Evolutionary conservation across 441 rosid genomes (phyloP).

Genomic region (Sinapis alba): DNA sequence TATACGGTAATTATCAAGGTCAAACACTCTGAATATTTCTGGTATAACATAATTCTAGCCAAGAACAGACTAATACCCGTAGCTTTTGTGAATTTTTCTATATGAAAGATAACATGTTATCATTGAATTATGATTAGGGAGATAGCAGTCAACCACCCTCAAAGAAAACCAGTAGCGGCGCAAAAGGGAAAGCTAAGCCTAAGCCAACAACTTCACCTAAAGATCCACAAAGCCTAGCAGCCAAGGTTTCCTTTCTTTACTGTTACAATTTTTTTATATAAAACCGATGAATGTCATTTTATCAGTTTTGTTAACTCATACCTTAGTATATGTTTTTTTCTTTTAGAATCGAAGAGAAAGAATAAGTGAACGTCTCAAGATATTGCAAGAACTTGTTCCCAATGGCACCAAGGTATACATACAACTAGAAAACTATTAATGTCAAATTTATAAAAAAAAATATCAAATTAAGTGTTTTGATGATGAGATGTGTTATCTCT

Average conservation of each 20-base stretch:
- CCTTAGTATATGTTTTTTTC: constrained; percentile 8
- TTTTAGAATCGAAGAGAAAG: constrained; percentile 79
- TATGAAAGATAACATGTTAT: background rate
- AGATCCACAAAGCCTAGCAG: constrained; percentile 93
- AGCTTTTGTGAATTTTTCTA: background rate
- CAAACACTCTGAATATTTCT: background rate
- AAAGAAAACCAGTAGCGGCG: constrained; percentile 61
- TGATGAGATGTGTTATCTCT: background rate
- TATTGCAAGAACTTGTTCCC: constrained; percentile 84
- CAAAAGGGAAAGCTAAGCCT: constrained; percentile 47
- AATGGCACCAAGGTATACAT: constrained; percentile 78
- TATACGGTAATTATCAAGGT: constrained; percentile 45
- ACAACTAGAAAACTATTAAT: constrained; percentile 22
- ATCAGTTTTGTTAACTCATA: background rate
- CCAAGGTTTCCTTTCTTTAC: constrained; percentile 57
- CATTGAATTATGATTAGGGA: constrained; percentile 42
- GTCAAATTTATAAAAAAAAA: background rate
- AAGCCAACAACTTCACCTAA: constrained; percentile 54
- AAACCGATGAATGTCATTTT: background rate
- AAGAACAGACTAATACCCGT: background rate
- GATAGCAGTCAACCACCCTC: constrained; percentile 48
- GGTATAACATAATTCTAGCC: background rate
- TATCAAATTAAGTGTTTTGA: background rate
- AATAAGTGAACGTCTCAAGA: constrained; percentile 86
- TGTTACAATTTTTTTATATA: constrained; percentile 12